A percentile compares a stretch with the other conserved stretches of the same genome.
These are phyloP conservation scores for Microdochium bolleyi DNA, from an alignment of 2,329 filamentous ascomycete species.

Conservation along the genomic window DNA sequence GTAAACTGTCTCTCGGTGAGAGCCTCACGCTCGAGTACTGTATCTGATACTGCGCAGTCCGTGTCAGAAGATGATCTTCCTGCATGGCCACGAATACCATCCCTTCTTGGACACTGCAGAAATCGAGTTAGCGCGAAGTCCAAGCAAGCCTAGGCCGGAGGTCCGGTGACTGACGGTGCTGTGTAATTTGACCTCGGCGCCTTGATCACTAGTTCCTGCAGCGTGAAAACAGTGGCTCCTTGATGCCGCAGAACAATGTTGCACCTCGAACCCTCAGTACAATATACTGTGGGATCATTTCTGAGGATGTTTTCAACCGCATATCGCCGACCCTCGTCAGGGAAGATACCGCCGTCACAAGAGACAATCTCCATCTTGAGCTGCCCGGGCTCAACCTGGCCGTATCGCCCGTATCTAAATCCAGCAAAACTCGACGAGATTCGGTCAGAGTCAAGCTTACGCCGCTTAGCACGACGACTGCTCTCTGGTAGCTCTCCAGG, in stretches of 20 bases:
- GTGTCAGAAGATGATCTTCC: constrained; percentile 63
- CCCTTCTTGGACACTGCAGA: constrained; percentile 71
- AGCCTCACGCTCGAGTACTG: constrained; percentile 36
- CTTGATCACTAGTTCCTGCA: constrained; percentile 83
- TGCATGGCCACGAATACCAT: constrained; percentile 89
- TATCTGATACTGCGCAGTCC: constrained; percentile 70
- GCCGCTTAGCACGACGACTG: constrained; percentile 51
- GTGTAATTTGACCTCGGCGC: constrained; percentile 76
- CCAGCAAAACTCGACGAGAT: constrained; percentile 39
- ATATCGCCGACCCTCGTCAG: constrained; percentile 51
- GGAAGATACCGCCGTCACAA: constrained; percentile 74
- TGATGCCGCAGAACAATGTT: constrained; percentile 81
- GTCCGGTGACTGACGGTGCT: constrained; percentile 60
- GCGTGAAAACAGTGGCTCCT: constrained; percentile 69
- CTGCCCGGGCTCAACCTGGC: constrained; percentile 76
- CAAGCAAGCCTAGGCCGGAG: constrained; percentile 2
- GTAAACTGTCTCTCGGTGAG: constrained; percentile 16
- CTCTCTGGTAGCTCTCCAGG: constrained; percentile 18
- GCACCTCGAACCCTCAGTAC: constrained; percentile 79
- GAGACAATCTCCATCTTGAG: constrained; percentile 82
- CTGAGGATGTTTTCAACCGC: constrained; percentile 74
- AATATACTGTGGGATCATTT: constrained; percentile 80
- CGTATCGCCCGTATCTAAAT: constrained; percentile 78
- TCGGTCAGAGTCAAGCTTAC: constrained; percentile 61
- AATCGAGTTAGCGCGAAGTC: constrained; percentile 21